Conservation (phyloP, 257 asterid species). For the Przewalskia tangutica region DNA sequence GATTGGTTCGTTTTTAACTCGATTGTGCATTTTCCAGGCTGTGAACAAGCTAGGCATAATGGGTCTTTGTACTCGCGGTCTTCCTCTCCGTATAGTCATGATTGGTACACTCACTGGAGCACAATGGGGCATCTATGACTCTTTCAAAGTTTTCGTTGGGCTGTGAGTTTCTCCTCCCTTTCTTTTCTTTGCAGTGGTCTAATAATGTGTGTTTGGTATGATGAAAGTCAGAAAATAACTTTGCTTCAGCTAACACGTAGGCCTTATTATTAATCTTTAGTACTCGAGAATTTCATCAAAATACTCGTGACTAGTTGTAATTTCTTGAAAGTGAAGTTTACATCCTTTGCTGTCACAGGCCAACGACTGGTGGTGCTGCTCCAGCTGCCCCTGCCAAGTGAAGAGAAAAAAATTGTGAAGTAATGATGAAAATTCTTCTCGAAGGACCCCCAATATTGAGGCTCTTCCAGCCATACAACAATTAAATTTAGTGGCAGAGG, state of each 20-base stretch:
- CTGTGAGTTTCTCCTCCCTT: constrained; percentile 35
- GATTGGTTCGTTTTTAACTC: neutral
- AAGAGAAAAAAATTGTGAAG: neutral
- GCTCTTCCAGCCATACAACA: neutral
- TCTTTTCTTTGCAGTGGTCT: neutral
- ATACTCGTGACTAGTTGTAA: neutral
- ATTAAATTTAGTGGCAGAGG: neutral
- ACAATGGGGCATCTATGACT: constrained; percentile 76
- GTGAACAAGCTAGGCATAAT: constrained; percentile 23
- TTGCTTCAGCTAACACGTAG: neutral
- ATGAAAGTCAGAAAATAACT: neutral
- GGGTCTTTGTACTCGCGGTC: constrained; percentile 31
- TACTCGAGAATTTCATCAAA: neutral
- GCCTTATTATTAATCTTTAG: neutral
- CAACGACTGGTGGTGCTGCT: constrained; percentile 76
- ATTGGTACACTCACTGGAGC: constrained; percentile 61
- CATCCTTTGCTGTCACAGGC: constrained; percentile 33
- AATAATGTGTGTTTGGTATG: neutral
- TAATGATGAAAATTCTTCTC: neutral
- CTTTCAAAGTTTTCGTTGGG: constrained; percentile 62
- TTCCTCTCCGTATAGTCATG: constrained; percentile 59
- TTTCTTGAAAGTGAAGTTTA: neutral
- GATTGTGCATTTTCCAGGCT: constrained; percentile 17
- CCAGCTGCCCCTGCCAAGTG: constrained; percentile 18
- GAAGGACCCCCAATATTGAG: neutral